Evolutionary conservation across 139 green algal species (phyloP), one percentile per base, ranked within the genome.

Genomic region (Chlorella sp.): DNA sequence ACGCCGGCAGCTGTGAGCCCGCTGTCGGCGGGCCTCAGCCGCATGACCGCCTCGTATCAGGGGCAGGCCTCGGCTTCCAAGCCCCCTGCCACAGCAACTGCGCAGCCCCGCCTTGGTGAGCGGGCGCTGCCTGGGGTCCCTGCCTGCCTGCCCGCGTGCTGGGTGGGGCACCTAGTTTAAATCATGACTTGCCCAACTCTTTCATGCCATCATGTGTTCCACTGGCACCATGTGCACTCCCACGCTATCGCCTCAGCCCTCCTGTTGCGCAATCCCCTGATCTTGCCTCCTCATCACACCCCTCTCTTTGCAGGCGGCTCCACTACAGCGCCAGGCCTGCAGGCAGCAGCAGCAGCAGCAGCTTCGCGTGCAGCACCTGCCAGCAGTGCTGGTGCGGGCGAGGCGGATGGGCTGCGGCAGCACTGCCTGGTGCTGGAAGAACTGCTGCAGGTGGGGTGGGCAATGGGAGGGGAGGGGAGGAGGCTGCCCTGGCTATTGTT

Each of bases 341-440:
- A 71, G 64, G 21, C 64, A 18, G 64, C 64, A 71, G 64, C 64
- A 26, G 64, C 64, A 26, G 22, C 64, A 2, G 11, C 64, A 28
- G 64, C 64, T 26, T 2, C 64, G 21, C 22, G 21, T 71, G 64
- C 64, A 71, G 64, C 64, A 71, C 21, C 64, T 32, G 64, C 48
- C 64, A 71, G 64, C 64, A 71, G 22, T 71, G 64, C 21, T 28
- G 22, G 11, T 28, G 64, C 11, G 42, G 39, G 40, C 37, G 68
- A 81, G 32, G 37, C 73, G 0, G 68, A 88, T 28, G 71, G 37
- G 28, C 68, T 88, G 68, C 57, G 64, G 32, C 53, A 91, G 77
- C 87, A 91, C 57, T 87, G 87, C 78, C 28, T 39, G 1, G 87
- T 91, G n/a, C 42, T 91, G 21, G 87, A 91, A 34, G 53, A 91